Conservation (phyloP, 768 basidiomycete species). For the Cystofilobasidium bisporidii region DNA sequence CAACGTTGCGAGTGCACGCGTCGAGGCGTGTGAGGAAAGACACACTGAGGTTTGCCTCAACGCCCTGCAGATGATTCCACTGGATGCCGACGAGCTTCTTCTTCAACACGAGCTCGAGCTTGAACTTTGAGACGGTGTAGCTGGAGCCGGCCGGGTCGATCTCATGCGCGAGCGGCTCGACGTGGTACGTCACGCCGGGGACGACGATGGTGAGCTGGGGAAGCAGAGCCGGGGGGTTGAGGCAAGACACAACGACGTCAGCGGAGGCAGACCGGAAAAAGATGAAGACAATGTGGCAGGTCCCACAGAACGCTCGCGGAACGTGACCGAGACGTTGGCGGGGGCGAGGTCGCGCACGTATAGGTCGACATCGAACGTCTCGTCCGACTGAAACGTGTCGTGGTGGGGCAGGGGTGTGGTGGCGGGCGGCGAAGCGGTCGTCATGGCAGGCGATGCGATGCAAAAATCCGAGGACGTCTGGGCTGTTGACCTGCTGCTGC, state of each 20-base stretch:
- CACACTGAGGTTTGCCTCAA: too few species aligned
- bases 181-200: constrained; percentile 16
- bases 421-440: too few species aligned
- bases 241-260: too few species aligned
- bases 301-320: constrained; percentile 20
- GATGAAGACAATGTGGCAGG: neutral
- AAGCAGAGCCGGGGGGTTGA: too few species aligned
- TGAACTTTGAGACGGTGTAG: constrained; percentile 13
- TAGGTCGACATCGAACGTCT: constrained; percentile 19
- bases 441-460: too few species aligned
- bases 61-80: constrained; percentile 69
- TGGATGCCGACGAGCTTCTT: constrained; percentile 55
- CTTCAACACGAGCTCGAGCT: constrained; percentile 65
- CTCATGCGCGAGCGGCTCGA: constrained; percentile 19
- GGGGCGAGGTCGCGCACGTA: constrained; percentile 21
- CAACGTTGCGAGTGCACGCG: too few species aligned
- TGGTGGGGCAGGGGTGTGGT: neutral
- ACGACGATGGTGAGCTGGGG: constrained; percentile 24
- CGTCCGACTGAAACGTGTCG: constrained; percentile 26
- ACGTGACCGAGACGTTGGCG: constrained; percentile 15
- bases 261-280: neutral
- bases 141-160: constrained; percentile 18
- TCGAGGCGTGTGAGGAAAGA: too few species aligned
- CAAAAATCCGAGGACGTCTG: too few species aligned
- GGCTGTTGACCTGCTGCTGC: too few species aligned